Conservation (phyloP, 805 yeast species). For the Candida lessepsii region DNA sequence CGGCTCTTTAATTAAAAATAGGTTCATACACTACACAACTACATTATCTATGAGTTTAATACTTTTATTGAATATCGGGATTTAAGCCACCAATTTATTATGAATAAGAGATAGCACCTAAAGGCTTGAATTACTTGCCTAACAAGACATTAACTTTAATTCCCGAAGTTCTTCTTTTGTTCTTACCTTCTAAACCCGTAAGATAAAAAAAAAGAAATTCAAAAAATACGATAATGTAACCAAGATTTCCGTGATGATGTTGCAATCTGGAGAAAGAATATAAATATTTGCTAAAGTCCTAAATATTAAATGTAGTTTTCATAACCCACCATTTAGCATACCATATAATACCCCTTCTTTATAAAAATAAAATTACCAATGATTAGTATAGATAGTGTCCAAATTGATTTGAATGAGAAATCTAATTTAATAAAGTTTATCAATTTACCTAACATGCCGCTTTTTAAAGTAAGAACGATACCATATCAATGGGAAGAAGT, state of each 20-base stretch:
- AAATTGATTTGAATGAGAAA: slow-evolving; percentile 7
- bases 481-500: slow-evolving; percentile 52
- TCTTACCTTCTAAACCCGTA: too few relatives aligned
- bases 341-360: not conserved
- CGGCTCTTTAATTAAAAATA: too few relatives aligned
- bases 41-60: too few relatives aligned
- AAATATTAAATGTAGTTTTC: not conserved
- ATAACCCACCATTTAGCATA: not conserved
- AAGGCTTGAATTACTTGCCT: too few relatives aligned
- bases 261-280: not conserved
- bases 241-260: not conserved
- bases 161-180: too few relatives aligned
- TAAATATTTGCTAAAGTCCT: not conserved
- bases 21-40: too few relatives aligned
- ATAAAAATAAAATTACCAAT: not conserved
- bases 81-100: too few relatives aligned
- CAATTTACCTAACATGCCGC: slow-evolving; percentile 37
- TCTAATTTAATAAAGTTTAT: slow-evolving; percentile 19
- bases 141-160: too few relatives aligned
- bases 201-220: not conserved
- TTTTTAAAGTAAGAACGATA: slow-evolving; percentile 28
- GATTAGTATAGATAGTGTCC: slow-evolving; percentile 9
- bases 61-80: too few relatives aligned
- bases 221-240: not conserved
- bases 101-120: too few relatives aligned